Conservation (phyloP, 345 rosid genomes). For the Rhizophora apiculata region DNA sequence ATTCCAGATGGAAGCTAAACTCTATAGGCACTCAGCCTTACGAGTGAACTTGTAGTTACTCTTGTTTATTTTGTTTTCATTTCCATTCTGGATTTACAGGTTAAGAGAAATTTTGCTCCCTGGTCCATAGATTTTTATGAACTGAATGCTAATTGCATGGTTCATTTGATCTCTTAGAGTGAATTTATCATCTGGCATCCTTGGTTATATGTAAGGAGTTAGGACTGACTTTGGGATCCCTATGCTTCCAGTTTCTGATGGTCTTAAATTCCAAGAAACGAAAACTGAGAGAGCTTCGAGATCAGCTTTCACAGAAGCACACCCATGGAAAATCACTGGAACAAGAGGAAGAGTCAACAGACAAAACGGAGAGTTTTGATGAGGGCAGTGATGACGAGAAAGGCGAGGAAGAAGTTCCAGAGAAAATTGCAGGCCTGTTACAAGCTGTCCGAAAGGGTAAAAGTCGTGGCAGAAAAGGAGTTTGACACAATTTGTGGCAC, state of each 20-base stretch:
- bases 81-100: background rate
- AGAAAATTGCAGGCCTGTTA: conserved; percentile 35
- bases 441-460: conserved; percentile 28
- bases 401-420: conserved; percentile 40
- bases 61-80: background rate
- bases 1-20: background rate
- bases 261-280: conserved; percentile 77
- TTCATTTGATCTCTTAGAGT: background rate
- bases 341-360: conserved; percentile 57
- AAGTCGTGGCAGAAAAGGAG: conserved; percentile 46
- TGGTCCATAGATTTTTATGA: background rate
- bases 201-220: background rate
- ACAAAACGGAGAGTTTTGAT: conserved; percentile 58
- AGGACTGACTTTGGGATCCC: conserved; percentile 12
- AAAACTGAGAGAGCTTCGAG: conserved; percentile 78
- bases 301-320: conserved; percentile 49
- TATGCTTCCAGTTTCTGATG: conserved; percentile 49
- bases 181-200: background rate
- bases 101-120: background rate
- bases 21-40: background rate
- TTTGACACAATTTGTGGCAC: conserved; percentile 23
- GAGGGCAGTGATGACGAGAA: conserved; percentile 40
- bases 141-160: background rate
- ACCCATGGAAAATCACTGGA: conserved; percentile 29
- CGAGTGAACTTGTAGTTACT: background rate